A percentile compares a stretch with the other conserved stretches of the same genome.
Evolutionary conservation across 805 yeast genomes (phyloP).

Genomic region (Isabelozyma pseudorhagii): DNA sequence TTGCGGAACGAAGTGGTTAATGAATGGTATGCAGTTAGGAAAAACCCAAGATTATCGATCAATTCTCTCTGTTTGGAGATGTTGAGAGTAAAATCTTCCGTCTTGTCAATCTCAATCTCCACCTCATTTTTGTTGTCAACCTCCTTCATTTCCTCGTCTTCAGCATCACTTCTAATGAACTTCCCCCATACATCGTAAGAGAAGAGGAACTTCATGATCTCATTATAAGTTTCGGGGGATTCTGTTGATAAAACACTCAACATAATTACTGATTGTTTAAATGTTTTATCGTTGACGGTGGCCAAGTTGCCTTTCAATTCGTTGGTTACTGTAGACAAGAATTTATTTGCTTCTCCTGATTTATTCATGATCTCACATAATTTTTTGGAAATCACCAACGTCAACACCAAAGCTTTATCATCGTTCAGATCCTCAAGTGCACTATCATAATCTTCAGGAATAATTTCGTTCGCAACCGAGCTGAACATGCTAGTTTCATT

Average conservation of each 20-base stretch:
- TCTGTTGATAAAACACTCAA: slow-evolving; percentile 55
- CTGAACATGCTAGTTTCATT: slow-evolving; percentile 43
- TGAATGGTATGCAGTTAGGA: slow-evolving; percentile 46
- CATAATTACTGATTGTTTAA: slow-evolving; percentile 61
- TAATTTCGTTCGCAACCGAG: slow-evolving; percentile 13
- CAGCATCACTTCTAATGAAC: slow-evolving; percentile 18
- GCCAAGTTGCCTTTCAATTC: slow-evolving; percentile 55
- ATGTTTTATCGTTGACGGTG: slow-evolving; percentile 48
- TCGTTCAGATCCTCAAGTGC: slow-evolving; percentile 33
- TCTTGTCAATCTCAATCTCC: slow-evolving; percentile 8
- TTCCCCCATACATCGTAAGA: slow-evolving; percentile 43
- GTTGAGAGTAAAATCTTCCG: slow-evolving; percentile 33
- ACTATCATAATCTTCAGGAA: slow-evolving; percentile 21
- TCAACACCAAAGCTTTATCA: slow-evolving; percentile 30
- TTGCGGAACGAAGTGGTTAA: slow-evolving; percentile 9
- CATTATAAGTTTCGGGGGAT: slow-evolving; percentile 44
- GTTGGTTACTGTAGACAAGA: slow-evolving; percentile 29
- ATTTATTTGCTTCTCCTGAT: slow-evolving; percentile 32
- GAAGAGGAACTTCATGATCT: slow-evolving; percentile 35
- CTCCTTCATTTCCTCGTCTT: slow-evolving; percentile 1
- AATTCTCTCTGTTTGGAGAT: slow-evolving; percentile 57
- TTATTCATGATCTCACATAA: slow-evolving; percentile 34
- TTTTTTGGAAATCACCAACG: slow-evolving; percentile 34
- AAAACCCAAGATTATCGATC: slow-evolving; percentile 57
- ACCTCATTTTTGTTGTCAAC: slow-evolving; percentile 10